Percentiles rank a stretch among this genome's conserved stretches.
These are phyloP conservation scores for Nothomitra cinnamomea DNA, from an alignment of 2,329 filamentous ascomycete species.

Conservation along the genomic window DNA sequence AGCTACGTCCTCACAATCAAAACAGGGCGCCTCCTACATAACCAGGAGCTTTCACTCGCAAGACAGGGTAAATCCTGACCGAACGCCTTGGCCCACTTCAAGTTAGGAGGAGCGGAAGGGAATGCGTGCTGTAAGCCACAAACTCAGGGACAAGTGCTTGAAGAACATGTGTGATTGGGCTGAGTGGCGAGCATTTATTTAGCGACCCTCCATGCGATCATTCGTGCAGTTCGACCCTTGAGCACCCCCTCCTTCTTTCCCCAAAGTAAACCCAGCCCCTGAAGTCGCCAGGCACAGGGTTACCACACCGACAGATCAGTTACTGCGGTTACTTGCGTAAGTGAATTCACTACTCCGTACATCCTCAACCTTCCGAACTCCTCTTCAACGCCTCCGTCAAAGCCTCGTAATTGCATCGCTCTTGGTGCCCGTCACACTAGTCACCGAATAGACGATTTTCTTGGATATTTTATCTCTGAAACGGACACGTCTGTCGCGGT, in stretches of 20 bases:
- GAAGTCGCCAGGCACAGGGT: neutral
- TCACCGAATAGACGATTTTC: neutral
- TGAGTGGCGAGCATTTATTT: neutral
- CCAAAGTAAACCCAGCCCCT: neutral
- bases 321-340: no score
- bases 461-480: neutral
- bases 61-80: no score
- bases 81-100: no score
- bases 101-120: no score
- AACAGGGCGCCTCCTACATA: no score
- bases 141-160: no score
- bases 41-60: no score
- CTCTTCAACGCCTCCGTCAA: neutral
- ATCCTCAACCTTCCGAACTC: neutral
- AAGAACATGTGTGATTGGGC: no score
- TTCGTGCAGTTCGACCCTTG: neutral
- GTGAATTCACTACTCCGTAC: neutral
- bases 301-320: neutral
- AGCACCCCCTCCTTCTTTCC: neutral
- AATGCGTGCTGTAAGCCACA: no score
- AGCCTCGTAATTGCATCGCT: neutral
- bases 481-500: neutral
- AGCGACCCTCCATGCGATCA: neutral
- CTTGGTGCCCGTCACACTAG: neutral
- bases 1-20: no score